Evolutionary conservation across 2,329 filamentous ascomycete species (phyloP), one percentile per base, ranked within the genome.

Genomic region (Didymosphaeria variabile): DNA sequence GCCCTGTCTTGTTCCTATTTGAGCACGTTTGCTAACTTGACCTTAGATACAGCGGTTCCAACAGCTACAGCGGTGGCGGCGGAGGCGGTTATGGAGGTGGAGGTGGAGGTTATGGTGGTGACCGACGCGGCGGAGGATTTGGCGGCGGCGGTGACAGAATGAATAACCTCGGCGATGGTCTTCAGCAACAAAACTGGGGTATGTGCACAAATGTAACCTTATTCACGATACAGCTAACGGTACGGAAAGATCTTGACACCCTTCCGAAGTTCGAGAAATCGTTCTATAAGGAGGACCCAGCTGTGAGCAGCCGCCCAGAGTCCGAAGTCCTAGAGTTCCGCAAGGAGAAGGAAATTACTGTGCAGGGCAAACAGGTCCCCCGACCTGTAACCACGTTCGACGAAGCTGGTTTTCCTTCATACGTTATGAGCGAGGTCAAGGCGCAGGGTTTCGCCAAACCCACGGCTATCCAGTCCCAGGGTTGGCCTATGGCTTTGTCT

Each of bases 381-480:
- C 94, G 94, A 80, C 95, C 95, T 55, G 94, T 99, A 62, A 91
- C 97, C 82, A 97, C 90, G 42, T 99, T 99, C 78, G 95, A 99
- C 72, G 95, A 99, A 84, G 95, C 95, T 79, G 93, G 93, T 46
- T 99, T 99, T 84, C 95, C 95, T 46, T 88, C 89, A 72, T 99
- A 99, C 79, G 95, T 99, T 66, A 95, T 99, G 87, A 94, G 92
- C 74, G 95, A 99, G 80, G 95, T 99, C 77, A 99, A 99, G 88
- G 92, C 93, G 26, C 94, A 98, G 82, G 95, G 95, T 47, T 99
- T 99, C 82, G 88, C 91, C 65, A 91, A 90, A 58, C 95, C 95
- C 42, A 99, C 95, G 45, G 90, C 95, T 66, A 98, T 99, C 80
- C 95, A 99, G 82, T 96, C 94, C 19, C 95, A 98, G 80, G 95